Evolutionary conservation across 176 grass and related monocot species (phyloP), one percentile per base, ranked within the genome.

Genomic region (Avena atlantica): DNA sequence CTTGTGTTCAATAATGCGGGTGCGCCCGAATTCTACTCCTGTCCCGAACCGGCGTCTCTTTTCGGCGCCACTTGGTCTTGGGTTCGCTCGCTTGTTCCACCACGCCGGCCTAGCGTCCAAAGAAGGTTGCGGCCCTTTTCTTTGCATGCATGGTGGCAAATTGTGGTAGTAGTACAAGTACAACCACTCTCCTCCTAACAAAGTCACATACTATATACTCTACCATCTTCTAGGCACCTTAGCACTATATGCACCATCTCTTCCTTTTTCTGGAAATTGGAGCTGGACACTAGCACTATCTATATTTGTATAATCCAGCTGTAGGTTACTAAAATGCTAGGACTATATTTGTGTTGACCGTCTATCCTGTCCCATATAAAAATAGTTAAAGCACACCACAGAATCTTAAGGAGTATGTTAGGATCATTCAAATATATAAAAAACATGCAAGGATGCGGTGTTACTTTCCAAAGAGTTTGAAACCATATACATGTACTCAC

Each of bases 171-270:
- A 27, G 64, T 34, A 16, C 27, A 16, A 67, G 64, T 16, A 67
- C 64, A 67, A 31, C 64, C 25, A 67, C 64, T 34, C 64, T 67
- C 14, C 13, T 67, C 64, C 64, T 67, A 65, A 64, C 59, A 62
- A 62, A 62, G 59, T 4, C 21, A 63, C 60, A 63, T 23, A 25
- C 10, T 31, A 67, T 6, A 37, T 29, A 60, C 0, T 7, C 63
- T 15, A 66, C 25, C 13, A 66, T 34, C 25, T 16, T 66, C 27
- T 2, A 66, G 12, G 12, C 40, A 42, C 40, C 40, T 42, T 34
- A 40, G 37, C 37, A 40, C 37, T 40, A 29, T 4, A 34, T 34
- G 31, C 31, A 34, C 31, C 3, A 8, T 29, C 62, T 31, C 12
- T 11, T 64, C 12, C 61, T 64, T 27, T 11, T 64, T 64, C 24